Evolutionary conservation across 805 yeast species (phyloP).

Genomic region (Tetrapisispora fleetii): DNA sequence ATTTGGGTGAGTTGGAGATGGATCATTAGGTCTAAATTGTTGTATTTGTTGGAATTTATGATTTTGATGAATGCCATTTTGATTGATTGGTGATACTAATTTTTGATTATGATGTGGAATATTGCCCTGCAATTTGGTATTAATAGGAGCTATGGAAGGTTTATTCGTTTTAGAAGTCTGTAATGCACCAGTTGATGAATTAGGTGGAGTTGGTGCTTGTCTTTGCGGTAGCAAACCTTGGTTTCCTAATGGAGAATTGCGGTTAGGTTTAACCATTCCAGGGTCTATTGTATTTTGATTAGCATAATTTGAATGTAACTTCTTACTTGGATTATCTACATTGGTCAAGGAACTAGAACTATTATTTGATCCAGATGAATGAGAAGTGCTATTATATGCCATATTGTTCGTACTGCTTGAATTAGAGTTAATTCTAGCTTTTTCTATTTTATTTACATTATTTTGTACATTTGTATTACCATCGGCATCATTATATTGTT

Average conservation of each 20-base stretch:
- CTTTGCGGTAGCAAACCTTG: constrained; percentile 18
- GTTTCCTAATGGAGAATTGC: background rate
- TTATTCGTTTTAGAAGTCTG: constrained; percentile 2
- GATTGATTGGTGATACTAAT: background rate
- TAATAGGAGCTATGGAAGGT: constrained; percentile 2
- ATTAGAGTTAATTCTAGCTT: background rate
- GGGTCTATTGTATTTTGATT: constrained; percentile 8
- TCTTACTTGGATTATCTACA: background rate
- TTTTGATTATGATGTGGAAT: background rate
- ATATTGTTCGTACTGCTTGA: background rate
- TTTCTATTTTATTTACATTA: constrained; percentile 3
- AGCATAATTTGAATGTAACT: background rate
- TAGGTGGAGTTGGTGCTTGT: constrained; percentile 23
- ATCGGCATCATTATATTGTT: constrained; percentile 31
- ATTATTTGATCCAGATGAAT: background rate
- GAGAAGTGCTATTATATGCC: background rate
- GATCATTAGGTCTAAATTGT: constrained; percentile 6
- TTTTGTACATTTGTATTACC: constrained; percentile 2
- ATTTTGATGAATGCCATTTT: constrained; percentile 1
- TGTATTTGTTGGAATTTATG: constrained; percentile 8
- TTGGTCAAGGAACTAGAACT: background rate
- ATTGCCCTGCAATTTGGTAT: constrained; percentile 1
- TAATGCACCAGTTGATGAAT: constrained; percentile 19
- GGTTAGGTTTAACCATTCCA: background rate
- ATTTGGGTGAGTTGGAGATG: constrained; percentile 4